Conservation (phyloP, 371 early-diverging fungal species). For the Rhizomucor miehei region DNA sequence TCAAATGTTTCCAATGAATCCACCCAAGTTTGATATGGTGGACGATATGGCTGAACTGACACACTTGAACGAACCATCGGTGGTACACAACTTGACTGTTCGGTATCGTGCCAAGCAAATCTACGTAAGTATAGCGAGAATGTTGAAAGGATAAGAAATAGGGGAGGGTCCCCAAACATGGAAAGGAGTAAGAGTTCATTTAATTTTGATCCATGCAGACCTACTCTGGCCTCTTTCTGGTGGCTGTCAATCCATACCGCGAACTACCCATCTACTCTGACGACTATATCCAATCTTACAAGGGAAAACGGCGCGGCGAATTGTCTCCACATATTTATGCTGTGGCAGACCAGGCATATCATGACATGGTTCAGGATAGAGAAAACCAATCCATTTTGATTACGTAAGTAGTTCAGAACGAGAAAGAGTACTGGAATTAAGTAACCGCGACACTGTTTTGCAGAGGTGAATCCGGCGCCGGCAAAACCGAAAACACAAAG, state of each 20-base stretch:
- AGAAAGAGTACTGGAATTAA: too few species aligned
- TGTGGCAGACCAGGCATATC: slow-evolving; percentile 94
- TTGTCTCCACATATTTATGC: slow-evolving; percentile 97
- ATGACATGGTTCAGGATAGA: slow-evolving; percentile 89
- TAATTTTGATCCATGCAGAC: slow-evolving; percentile 64
- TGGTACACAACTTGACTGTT: slow-evolving; percentile 92
- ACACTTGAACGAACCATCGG: slow-evolving; percentile 98
- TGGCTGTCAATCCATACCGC: slow-evolving; percentile 99
- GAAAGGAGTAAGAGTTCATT: background rate
- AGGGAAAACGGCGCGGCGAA: slow-evolving; percentile 85
- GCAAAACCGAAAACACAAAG: slow-evolving; percentile 99
- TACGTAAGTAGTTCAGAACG: slow-evolving; percentile 81
- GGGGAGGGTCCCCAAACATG: background rate
- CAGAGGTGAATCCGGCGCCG: slow-evolving; percentile 99
- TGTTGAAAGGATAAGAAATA: too few species aligned
- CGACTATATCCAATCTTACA: slow-evolving; percentile 76
- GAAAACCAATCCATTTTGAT: slow-evolving; percentile 99
- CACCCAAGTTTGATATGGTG: slow-evolving; percentile 97
- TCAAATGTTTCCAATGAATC: slow-evolving; percentile 96
- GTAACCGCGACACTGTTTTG: background rate
- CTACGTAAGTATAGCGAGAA: slow-evolving; percentile 66
- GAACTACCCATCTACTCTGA: slow-evolving; percentile 91
- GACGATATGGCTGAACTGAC: slow-evolving; percentile 99
- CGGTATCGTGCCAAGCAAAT: slow-evolving; percentile 92
- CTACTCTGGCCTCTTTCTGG: slow-evolving; percentile 98